Evolutionary conservation across 768 basidiomycete species (phyloP), one percentile per base, ranked within the genome.

Genomic region (Coprinellus micaceus): DNA sequence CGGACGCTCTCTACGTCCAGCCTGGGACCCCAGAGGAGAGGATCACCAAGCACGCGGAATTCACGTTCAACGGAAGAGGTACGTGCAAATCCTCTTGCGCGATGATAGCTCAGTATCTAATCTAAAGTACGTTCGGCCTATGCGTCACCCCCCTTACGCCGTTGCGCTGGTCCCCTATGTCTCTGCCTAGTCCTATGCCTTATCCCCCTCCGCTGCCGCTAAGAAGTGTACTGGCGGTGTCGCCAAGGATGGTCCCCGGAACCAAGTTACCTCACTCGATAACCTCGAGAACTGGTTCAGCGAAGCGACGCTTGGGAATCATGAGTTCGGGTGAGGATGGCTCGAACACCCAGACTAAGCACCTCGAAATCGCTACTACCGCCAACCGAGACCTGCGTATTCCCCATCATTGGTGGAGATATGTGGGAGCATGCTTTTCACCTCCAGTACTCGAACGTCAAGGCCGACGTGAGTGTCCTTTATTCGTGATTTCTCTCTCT

Each of bases 1-100:
- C 94, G 17, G 94, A 96, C 74, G 75, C 80, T 59, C 78, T 81
- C 0, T 91, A 94, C 68, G 78, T 83, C 48, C 82, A 83, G 63
- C 76, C 88, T 0, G 61, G 72, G 2, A 81, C 85, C 48, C 81
- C 90, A 65, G 91, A 88, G 74, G 85, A 88, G 68, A 83, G 85
- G 61, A 94, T 97, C 66, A 85, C 84, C 24, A 87, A 96, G 56
- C 91, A 94, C 71, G 84, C 90, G 15, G 94, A 93, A 4, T 78
- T 97, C 71, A 94, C 89, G 74, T 98, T 98, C 81, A 97, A 98
- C 72, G 94, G 94, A 60, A 94, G 94, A 74, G 94, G 93, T 88
- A 67, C 66, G 83, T 74, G 9, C n/a, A n/a, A n/a, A n/a, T n/a
- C n/a, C n/a, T n/a, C n/a, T n/a, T n/a, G n/a, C n/a, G n/a, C n/a